Base-by-base conservation (phyloP, 805 yeast species). In the Metschnikowia lochheadii region DNA sequence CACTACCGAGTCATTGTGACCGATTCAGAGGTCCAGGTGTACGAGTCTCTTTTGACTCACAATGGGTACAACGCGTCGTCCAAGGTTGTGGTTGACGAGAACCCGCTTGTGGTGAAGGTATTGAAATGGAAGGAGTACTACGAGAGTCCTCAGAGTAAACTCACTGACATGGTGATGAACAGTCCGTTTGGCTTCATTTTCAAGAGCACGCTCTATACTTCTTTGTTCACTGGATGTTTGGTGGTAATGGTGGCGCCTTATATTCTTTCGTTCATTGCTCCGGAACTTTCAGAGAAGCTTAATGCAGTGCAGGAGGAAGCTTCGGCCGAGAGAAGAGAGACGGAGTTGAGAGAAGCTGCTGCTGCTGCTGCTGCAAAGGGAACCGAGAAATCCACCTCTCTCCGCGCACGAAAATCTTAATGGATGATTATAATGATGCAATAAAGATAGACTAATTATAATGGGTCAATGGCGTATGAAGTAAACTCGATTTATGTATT, bases 161-260 rank as follows among this genome's bases (percentile, higher is more conserved):
- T 73, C 18, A 39, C 51, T 1, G 71, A 64, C 39, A 61, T 73
- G 67, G 37, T 73, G 8, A 53, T 68, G 66, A 63, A 61, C 50
- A 66, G 76, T 57, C 78, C 78, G 3, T 61, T 74, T 36, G 78
- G 78, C 6, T 63, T 66, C 51, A 69, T 74, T 13, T 73, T 74
- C 57, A 63, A 59, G 44, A 74, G 66, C 57, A 61, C 52, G 31
- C 37, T 61, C n/a, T 72, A 69, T 57, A 69, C 77, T 6, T 56
- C 67, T 11, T 51, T 72, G 39, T 72, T 73, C 48, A 48, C 56
- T 11, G 52, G 65, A 4, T 54, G 63, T 29, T 43, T 68, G 32
- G 63, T 58, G 11, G 58, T 70, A 26, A 66, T 68, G 60, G 62
- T 55, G 0, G 64, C 67, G 3, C 78, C 78, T 2, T 63, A 63